Evolutionary conservation across 2,329 filamentous ascomycete species (phyloP).

Genomic region (Amauroascus verrucosus): DNA sequence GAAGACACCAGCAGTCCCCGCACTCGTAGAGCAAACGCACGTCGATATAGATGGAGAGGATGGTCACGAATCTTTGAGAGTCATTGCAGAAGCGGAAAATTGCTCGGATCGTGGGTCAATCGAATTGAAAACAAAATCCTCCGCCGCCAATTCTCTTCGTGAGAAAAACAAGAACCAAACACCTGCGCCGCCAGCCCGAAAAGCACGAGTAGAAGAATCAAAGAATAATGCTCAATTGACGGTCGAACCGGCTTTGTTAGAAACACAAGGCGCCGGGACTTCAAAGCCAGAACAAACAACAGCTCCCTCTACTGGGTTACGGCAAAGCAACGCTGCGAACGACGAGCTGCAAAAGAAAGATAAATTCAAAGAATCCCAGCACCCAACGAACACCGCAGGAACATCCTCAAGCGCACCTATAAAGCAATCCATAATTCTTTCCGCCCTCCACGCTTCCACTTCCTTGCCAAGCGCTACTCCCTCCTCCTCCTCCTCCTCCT

Average conservation of each 20-base stretch:
- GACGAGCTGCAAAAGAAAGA: neutral
- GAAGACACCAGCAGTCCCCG: neutral
- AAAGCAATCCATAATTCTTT: constrained; percentile 5
- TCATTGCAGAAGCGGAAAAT: neutral
- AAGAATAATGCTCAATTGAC: neutral
- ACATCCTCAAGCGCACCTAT: neutral
- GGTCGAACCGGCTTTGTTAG: neutral
- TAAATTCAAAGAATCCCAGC: neutral
- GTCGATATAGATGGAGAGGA: neutral
- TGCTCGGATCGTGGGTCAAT: neutral
- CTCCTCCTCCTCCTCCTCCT: neutral
- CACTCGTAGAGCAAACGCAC: neutral
- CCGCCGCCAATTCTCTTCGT: neutral
- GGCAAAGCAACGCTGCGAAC: neutral
- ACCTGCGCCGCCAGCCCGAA: neutral
- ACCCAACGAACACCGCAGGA: neutral
- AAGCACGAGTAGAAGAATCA: neutral
- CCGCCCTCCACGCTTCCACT: neutral
- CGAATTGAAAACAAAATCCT: neutral
- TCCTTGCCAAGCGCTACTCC: neutral
- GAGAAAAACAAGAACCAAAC: neutral
- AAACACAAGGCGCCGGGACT: neutral
- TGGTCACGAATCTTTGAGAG: no score
- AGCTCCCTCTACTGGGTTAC: neutral
- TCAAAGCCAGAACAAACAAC: neutral